Evolutionary conservation across 306 rosid species (phyloP).

Genomic region (Lupinus albus): DNA sequence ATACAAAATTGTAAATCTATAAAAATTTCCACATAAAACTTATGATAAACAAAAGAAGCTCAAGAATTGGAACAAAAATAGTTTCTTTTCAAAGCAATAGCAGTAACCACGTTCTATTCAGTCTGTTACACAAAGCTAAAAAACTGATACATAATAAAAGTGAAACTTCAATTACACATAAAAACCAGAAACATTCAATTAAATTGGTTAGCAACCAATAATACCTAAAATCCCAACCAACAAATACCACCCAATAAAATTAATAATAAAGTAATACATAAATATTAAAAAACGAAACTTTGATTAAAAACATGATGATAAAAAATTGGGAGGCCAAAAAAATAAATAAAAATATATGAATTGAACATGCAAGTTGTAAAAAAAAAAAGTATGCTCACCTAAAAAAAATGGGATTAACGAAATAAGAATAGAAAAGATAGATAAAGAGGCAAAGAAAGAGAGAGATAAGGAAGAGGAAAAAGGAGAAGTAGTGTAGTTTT

Average conservation of each 20-base stretch:
- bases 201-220: constrained; percentile 4
- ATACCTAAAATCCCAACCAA: neutral
- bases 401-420: neutral
- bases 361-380: constrained; percentile 32
- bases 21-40: neutral
- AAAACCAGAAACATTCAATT: neutral
- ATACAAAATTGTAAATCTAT: too few relatives aligned
- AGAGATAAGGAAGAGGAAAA: neutral
- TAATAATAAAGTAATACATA: neutral
- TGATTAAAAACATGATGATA: neutral
- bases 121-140: constrained; percentile 6
- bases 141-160: neutral
- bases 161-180: too few relatives aligned
- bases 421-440: constrained; percentile 4
- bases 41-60: constrained; percentile 30
- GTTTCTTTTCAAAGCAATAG: constrained; percentile 32
- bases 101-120: too few relatives aligned
- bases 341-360: constrained; percentile 23
- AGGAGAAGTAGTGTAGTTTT: neutral
- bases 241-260: neutral
- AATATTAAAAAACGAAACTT: neutral
- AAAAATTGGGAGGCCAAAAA: neutral
- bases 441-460: constrained; percentile 24
- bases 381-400: constrained; percentile 39
- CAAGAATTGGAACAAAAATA: neutral